Conservation (phyloP, 768 basidiomycete genomes). For the Trametes elegans region DNA sequence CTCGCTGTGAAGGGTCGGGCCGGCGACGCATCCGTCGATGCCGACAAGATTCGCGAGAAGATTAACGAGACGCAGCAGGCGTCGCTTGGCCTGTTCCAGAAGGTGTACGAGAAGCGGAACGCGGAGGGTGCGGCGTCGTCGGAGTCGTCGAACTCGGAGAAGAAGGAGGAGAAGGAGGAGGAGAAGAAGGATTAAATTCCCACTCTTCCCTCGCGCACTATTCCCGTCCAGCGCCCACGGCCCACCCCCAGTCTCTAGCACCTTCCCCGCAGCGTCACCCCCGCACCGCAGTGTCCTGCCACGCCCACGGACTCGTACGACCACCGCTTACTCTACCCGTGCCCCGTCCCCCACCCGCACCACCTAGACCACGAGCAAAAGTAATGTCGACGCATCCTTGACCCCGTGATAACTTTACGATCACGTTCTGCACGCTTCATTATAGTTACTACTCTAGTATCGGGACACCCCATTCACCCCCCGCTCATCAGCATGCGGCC, state of each 20-base stretch:
- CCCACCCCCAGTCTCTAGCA: background rate
- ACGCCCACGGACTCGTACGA: background rate
- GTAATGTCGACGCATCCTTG: conserved; percentile 18
- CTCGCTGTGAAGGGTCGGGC: conserved; percentile 87
- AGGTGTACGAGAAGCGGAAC: conserved; percentile 91
- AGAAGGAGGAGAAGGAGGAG: conserved; percentile 44
- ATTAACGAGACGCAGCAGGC: conserved; percentile 93
- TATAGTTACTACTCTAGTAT: conserved; percentile 8
- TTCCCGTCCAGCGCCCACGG: background rate
- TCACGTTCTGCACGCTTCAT: conserved; percentile 14
- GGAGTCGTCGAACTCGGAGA: conserved; percentile 37
- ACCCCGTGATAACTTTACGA: conserved; percentile 12
- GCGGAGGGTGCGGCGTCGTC: conserved; percentile 64
- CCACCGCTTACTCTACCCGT: background rate
- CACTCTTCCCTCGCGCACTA: conserved; percentile 11
- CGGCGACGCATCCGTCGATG: conserved; percentile 75
- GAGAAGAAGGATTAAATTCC: conserved; percentile 82
- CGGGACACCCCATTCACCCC: conserved; percentile 6
- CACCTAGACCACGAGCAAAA: conserved; percentile 20
- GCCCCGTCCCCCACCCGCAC: background rate
- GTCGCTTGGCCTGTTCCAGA: conserved; percentile 95
- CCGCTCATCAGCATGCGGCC: conserved; percentile 15
- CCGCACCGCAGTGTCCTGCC: background rate
- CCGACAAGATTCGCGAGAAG: conserved; percentile 89
- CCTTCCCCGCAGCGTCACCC: background rate